Conservation (phyloP, 2,329 filamentous ascomycete species). For the Ceratocystiopsis sp. region DNA sequence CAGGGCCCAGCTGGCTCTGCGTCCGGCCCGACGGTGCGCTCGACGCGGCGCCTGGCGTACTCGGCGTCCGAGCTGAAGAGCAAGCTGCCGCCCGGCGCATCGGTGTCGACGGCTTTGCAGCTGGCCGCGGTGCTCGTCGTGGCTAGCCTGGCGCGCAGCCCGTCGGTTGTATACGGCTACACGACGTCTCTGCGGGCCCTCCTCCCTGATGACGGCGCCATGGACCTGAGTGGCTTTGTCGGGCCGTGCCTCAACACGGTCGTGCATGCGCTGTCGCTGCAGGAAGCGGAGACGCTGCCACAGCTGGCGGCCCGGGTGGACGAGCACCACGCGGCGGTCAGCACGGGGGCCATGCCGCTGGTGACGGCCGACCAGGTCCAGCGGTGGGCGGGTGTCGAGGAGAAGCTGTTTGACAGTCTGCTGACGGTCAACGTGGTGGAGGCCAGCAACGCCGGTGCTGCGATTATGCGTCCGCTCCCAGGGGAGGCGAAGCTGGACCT, state of each 20-base stretch:
- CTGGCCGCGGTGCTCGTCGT: too few species aligned
- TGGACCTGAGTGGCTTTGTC: conserved; percentile 6
- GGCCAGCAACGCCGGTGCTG: neutral
- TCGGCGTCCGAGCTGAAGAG: conserved; percentile 3
- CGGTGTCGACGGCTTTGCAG: too few species aligned
- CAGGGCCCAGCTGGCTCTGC: too few species aligned
- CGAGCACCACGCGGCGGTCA: conserved; percentile 6
- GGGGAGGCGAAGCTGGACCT: conserved; percentile 7
- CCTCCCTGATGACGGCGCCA: neutral
- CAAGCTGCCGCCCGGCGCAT: conserved; percentile 3
- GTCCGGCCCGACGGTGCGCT: neutral
- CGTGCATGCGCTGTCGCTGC: conserved; percentile 6
- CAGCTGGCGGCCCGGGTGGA: conserved; percentile 7
- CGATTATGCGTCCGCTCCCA: conserved; percentile 6
- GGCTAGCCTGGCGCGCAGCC: too few species aligned
- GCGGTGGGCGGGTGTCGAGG: conserved; percentile 10
- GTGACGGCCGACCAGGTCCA: conserved; percentile 10
- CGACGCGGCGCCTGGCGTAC: conserved; percentile 1
- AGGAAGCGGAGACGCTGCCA: neutral
- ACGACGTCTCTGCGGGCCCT: too few species aligned
- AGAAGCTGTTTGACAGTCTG: conserved; percentile 12
- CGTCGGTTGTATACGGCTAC: too few species aligned
- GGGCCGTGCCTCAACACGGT: conserved; percentile 12
- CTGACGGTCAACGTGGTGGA: conserved; percentile 9
- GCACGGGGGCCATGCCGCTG: conserved; percentile 11